Conservation (phyloP, 116 monocot genomes). For the Thalassia testudinum region DNA sequence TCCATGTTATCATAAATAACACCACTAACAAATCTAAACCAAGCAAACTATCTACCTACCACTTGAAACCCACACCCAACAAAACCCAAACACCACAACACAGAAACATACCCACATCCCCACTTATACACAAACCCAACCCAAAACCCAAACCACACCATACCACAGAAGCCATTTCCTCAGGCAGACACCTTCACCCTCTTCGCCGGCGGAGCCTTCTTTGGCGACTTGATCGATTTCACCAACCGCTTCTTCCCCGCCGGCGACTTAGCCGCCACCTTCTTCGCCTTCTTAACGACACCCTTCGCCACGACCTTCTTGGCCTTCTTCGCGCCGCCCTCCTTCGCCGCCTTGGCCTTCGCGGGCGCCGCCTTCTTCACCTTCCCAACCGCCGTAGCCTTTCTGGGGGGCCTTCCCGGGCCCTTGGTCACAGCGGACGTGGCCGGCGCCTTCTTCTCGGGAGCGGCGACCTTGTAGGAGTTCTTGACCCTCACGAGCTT, state of each 20-base stretch:
- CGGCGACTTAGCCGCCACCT: slow-evolving; percentile 18
- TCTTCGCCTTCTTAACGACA: slow-evolving; percentile 10
- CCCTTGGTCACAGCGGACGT: slow-evolving; percentile 1
- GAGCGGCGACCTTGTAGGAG: slow-evolving; percentile 48
- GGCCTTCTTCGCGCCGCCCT: slow-evolving; percentile 2
- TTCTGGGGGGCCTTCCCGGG: not conserved
- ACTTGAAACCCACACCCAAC: too few relatives aligned
- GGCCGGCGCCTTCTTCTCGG: not conserved
- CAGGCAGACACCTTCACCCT: not conserved
- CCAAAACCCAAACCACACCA: too few relatives aligned
- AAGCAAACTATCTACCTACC: too few relatives aligned
- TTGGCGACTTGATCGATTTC: slow-evolving; percentile 9
- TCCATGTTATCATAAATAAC: too few relatives aligned
- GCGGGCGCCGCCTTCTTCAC: slow-evolving; percentile 3
- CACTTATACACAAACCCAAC: too few relatives aligned
- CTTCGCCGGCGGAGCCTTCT: not conserved
- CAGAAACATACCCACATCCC: too few relatives aligned
- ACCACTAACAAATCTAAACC: too few relatives aligned
- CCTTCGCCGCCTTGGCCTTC: slow-evolving; percentile 14
- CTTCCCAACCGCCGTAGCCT: not conserved
- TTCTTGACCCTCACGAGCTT: slow-evolving; percentile 65
- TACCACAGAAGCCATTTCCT: too few relatives aligned
- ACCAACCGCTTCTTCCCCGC: slow-evolving; percentile 11
- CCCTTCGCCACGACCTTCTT: slow-evolving; percentile 1
- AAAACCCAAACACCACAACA: too few relatives aligned